phyloP scores from a whole-genome alignment of 345 rosid genomes.

The Arabidopsis suecica region DNA sequence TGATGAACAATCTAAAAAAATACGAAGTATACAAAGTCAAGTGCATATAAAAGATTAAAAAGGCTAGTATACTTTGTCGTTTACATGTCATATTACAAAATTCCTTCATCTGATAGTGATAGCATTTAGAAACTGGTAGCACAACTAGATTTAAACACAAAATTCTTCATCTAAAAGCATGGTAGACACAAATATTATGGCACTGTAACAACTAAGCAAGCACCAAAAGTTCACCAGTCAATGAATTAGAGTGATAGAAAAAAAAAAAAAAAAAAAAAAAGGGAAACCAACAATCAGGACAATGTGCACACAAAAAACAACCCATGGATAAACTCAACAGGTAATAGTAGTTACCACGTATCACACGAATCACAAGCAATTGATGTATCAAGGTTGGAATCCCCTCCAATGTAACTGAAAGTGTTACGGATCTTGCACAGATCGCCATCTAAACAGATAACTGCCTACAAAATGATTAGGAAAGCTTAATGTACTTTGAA shows the following conservation, averaged over 20 bases:
- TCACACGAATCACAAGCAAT: constrained; percentile 99
- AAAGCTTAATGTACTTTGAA: constrained; percentile 42
- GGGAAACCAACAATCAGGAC: not conserved
- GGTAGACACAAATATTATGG: constrained; percentile 13
- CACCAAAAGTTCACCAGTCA: constrained; percentile 25
- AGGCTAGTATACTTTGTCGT: constrained; percentile 5
- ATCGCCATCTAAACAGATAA: constrained; percentile 96
- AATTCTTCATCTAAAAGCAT: constrained; percentile 4
- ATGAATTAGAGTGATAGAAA: constrained; percentile 7
- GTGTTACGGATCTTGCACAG: constrained; percentile 83
- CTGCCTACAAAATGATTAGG: constrained; percentile 79
- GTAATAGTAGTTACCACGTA: constrained; percentile 62
- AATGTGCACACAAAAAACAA: constrained; percentile 7
- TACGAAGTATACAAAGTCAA: constrained; percentile 15
- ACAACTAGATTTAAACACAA: not conserved
- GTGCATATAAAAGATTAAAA: constrained; percentile 1
- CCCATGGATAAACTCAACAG: constrained; percentile 21
- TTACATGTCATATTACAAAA: constrained; percentile 1
- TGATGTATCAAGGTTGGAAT: constrained; percentile 82
- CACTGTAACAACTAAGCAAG: constrained; percentile 17
- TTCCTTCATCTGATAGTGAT: not conserved
- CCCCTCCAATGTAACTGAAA: constrained; percentile 57
- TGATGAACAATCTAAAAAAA: constrained; percentile 22
- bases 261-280: not conserved
- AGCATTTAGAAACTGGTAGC: constrained; percentile 5